phyloP scores from a whole-genome alignment of 805 yeast species.

The Schwanniomyces yamadae region DNA sequence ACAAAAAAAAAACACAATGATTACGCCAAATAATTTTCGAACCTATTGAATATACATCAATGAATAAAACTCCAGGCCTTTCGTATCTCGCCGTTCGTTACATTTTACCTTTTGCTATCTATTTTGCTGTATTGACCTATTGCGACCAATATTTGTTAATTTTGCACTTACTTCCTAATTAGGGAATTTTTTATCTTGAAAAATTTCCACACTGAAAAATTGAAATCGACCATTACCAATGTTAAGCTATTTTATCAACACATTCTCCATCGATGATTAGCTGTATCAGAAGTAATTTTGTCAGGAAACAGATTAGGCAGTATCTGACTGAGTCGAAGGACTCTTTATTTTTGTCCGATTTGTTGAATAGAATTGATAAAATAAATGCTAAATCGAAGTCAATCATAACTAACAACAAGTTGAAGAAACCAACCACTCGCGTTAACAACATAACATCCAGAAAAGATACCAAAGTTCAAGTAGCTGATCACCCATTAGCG shows the following conservation, averaged over 20 bases:
- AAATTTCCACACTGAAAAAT: conserved; percentile 5
- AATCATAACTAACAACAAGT: conserved; percentile 1
- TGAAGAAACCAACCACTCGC: conserved; percentile 5
- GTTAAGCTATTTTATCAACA: too few relatives aligned
- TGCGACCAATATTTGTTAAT: too few relatives aligned
- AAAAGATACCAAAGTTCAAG: conserved; percentile 9
- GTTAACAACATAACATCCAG: background rate
- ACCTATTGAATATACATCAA: too few relatives aligned
- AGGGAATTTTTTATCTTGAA: conserved; percentile 5
- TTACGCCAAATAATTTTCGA: too few relatives aligned
- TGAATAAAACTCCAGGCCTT: too few relatives aligned
- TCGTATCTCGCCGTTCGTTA: too few relatives aligned
- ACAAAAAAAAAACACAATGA: too few relatives aligned
- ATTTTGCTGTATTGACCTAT: too few relatives aligned
- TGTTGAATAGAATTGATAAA: conserved; percentile 36
- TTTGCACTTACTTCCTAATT: conserved; percentile 2
- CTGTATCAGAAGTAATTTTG: conserved; percentile 2
- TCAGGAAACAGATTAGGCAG: conserved; percentile 1
- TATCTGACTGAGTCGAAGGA: conserved; percentile 9
- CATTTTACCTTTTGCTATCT: too few relatives aligned
- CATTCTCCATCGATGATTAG: too few relatives aligned
- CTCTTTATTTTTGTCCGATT: conserved; percentile 29
- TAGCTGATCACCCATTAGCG: conserved; percentile 22
- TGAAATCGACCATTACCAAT: too few relatives aligned
- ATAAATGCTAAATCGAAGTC: conserved; percentile 20